These are phyloP conservation scores for Claviceps lovelessii DNA, from an alignment of 2,329 filamentous ascomycete species.

Conservation along the genomic window DNA sequence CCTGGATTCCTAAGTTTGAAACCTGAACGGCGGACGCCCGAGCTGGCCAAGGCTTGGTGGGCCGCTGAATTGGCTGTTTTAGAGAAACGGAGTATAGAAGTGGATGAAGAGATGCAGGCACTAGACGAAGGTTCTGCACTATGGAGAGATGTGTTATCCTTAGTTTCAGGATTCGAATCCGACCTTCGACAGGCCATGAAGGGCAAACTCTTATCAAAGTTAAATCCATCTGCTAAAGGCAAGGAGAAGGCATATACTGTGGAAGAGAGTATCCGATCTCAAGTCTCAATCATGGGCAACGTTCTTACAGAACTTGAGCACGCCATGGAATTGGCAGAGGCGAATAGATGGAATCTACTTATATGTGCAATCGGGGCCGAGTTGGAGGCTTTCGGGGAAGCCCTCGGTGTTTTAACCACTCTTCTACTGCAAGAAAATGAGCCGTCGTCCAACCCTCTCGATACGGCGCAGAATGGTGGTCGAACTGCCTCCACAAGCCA, in stretches of 20 bases:
- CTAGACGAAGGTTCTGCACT: constrained; percentile 51
- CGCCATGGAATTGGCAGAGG: constrained; percentile 40
- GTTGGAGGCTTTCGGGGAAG: constrained; percentile 50
- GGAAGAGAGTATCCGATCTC: constrained; percentile 27
- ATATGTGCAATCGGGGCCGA: constrained; percentile 65
- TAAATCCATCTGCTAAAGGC: constrained; percentile 11
- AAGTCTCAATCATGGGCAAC: constrained; percentile 40
- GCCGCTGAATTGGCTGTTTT: constrained; percentile 45
- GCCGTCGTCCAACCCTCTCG: background rate
- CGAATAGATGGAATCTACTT: constrained; percentile 56
- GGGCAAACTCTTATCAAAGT: constrained; percentile 7
- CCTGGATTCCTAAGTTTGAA: constrained; percentile 45
- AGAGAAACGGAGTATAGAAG: constrained; percentile 37
- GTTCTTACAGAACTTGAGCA: constrained; percentile 42
- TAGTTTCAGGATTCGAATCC: constrained; percentile 51
- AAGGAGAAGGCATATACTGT: constrained; percentile 18
- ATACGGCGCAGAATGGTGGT: background rate
- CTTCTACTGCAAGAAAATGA: background rate
- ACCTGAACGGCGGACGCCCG: constrained; percentile 49
- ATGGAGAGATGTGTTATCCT: constrained; percentile 48
- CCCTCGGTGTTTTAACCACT: constrained; percentile 36
- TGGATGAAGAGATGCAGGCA: constrained; percentile 48
- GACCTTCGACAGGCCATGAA: constrained; percentile 44
- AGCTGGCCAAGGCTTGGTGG: constrained; percentile 61
- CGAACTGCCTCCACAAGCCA: background rate